Evolutionary conservation across 495 filamentous ascomycete genomes (phyloP).

Genomic region (Aspergillus leporis): DNA sequence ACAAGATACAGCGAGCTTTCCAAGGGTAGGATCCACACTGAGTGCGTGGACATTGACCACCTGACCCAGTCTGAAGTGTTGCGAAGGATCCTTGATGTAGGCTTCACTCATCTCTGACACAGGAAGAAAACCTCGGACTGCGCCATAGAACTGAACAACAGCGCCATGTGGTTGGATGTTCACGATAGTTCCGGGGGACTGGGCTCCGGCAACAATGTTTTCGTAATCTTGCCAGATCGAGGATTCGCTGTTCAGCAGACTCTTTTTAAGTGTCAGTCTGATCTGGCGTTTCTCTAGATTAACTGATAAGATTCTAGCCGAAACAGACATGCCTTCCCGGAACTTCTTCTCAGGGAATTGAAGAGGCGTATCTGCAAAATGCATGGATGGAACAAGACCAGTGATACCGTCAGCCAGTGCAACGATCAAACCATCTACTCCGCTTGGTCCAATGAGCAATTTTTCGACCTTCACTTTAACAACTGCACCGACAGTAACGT

Average conservation of each 20-base stretch:
- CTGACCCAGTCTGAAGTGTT: constrained; percentile 88
- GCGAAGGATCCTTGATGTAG: constrained; percentile 81
- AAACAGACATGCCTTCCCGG: constrained; percentile 80
- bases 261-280: constrained; percentile 91
- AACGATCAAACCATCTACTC: constrained; percentile 77
- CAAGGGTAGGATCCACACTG: constrained; percentile 68
- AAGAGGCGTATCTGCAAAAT: constrained; percentile 82
- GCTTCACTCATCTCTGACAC: constrained; percentile 97
- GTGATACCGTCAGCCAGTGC: constrained; percentile 82
- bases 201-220: constrained; percentile 64
- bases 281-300: constrained; percentile 75
- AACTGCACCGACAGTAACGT: constrained; percentile 76
- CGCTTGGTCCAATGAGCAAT: constrained; percentile 68
- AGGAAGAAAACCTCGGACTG: constrained; percentile 79
- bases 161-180: constrained; percentile 76
- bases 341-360: constrained; percentile 97
- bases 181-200: constrained; percentile 81
- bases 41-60: constrained; percentile 84
- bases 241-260: constrained; percentile 82
- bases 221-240: constrained; percentile 74
- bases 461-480: constrained; percentile 86
- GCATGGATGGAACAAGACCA: constrained; percentile 82
- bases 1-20: constrained; percentile 84
- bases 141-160: constrained; percentile 89
- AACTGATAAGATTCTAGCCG: constrained; percentile 78